Percentiles rank a stretch among this genome's conserved stretches.
phyloP scores from a whole-genome alignment of 331 rosid species.

The Acacia pycnantha region DNA sequence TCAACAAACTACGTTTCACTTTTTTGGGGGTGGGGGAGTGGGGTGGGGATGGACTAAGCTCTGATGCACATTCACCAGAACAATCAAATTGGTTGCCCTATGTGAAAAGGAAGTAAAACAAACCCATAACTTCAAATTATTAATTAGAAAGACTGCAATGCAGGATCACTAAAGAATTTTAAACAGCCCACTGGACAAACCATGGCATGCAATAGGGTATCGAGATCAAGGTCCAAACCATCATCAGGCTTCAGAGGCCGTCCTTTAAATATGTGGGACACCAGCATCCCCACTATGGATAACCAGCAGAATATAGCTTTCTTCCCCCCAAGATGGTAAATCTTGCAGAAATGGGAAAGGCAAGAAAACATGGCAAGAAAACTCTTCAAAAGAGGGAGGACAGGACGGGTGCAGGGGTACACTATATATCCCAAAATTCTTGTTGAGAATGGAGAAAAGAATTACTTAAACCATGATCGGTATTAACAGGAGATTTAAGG shows the following conservation, averaged over 20 bases:
- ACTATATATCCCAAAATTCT: not conserved
- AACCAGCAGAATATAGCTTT: not conserved
- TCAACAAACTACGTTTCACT: not conserved
- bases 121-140: not conserved
- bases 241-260: not conserved
- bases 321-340: not conserved
- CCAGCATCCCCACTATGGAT: not conserved
- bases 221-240: constrained; percentile 14
- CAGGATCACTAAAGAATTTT: not conserved
- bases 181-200: not conserved
- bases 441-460: not conserved
- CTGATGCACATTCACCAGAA: not conserved
- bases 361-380: not conserved
- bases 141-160: not conserved
- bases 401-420: not conserved
- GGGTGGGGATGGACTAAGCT: not conserved
- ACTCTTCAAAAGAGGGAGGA: not conserved
- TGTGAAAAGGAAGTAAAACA: not conserved
- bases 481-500: not conserved
- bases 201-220: not conserved
- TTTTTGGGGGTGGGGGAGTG: not conserved
- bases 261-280: not conserved
- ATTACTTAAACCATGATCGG: not conserved
- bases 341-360: not conserved
- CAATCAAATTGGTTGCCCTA: not conserved